Evolutionary conservation across 164 flowering plant genomes (phyloP).

Genomic region (Kalanchoe fedtschenkoi): DNA sequence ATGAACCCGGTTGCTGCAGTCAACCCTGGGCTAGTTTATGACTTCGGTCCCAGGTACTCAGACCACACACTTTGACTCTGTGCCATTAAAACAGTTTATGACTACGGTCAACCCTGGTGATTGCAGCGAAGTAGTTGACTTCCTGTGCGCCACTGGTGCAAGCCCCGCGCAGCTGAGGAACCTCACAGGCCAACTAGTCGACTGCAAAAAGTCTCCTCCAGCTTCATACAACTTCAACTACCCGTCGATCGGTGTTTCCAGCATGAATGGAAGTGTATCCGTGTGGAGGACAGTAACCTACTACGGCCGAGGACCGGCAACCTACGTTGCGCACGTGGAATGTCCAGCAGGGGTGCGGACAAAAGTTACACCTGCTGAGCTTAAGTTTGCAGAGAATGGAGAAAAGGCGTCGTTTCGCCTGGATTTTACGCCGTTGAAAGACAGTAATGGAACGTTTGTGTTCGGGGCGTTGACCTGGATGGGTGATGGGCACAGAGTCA

Average conservation of each 20-base stretch:
- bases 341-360: slow-evolving; percentile 30
- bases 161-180: slow-evolving; percentile 29
- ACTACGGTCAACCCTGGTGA: too few species aligned
- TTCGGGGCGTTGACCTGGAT: slow-evolving; percentile 45
- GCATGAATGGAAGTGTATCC: slow-evolving; percentile 34
- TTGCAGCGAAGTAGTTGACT: slow-evolving; percentile 25
- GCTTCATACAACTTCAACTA: slow-evolving; percentile 44
- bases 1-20: slow-evolving; percentile 35
- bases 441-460: slow-evolving; percentile 32
- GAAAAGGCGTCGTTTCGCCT: slow-evolving; percentile 35
- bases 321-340: slow-evolving; percentile 26
- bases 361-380: slow-evolving; percentile 25
- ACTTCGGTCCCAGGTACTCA: slow-evolving; percentile 24
- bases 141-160: slow-evolving; percentile 40
- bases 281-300: slow-evolving; percentile 42
- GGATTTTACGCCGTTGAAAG: slow-evolving; percentile 23
- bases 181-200: slow-evolving; percentile 26
- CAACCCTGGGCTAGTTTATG: slow-evolving; percentile 49
- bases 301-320: slow-evolving; percentile 31
- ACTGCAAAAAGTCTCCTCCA: slow-evolving; percentile 20
- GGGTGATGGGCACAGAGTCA: slow-evolving; percentile 29
- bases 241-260: slow-evolving; percentile 48
- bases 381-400: slow-evolving; percentile 26
- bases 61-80: too few species aligned
- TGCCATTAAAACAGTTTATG: too few species aligned